Evolutionary conservation across 441 rosid species (phyloP), one percentile per base, ranked within the genome.

Genomic region (Aleurites moluccanus): DNA sequence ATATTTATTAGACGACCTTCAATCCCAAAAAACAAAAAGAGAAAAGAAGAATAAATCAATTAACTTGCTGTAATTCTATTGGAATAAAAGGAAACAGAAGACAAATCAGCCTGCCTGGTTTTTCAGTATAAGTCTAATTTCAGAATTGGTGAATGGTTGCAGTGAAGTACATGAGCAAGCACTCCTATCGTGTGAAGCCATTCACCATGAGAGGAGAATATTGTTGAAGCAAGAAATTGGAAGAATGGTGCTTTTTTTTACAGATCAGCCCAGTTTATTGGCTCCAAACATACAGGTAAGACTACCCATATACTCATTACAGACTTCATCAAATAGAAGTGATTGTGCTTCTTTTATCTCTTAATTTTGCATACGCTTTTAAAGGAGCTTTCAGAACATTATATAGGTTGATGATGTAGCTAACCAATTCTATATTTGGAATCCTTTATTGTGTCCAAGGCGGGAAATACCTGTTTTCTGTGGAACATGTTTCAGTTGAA

Each of bases 121-220:
- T 45, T 52, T 72, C 69, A 72, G 64, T 70, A 45, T 62, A 30
- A 40, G 47, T 77, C 21, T 74, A 61, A 78, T 75, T 55, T 64
- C 57, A 57, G 62, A 78, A 49, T 45, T 80, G 78, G 72, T 77
- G 66, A 69, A 79, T 81, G 75, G 61, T 79, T 86, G 78, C 93
- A 96, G 99, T 80, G 99, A 94, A 84, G 99, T 92, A 76, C 97
- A 94, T 61, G 99, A 96, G 83, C 99, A 94, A 82, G 96, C 98
- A 59, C 75, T 92, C 69, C 67, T 86, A 76, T 88, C 89, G 27
- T 96, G 98, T 83, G 93, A 90, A 84, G 88, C 87, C 73, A 89
- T 90, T 79, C 98, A 92, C 82, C 88, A 79, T 77, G 98, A 96
- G 85, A 90, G 98, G 82, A 89, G 98, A 86, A 91, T 92, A 85